Conservation (phyloP, 371 early-diverging fungal species). For the Rhizopus arrhizus region DNA sequence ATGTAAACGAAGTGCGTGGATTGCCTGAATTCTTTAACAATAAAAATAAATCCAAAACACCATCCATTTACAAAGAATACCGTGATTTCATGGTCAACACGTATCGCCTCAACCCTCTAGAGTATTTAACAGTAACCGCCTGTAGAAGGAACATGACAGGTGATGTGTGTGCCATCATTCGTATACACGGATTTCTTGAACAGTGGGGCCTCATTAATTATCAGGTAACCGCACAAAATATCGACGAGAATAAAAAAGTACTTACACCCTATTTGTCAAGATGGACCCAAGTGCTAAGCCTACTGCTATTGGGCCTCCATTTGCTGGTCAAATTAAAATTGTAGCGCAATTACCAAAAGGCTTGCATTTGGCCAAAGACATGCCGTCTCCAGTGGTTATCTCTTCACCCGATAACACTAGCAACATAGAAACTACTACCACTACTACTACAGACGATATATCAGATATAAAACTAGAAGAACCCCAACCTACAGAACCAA, state of each 20-base stretch:
- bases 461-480: too few species aligned
- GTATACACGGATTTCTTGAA: constrained; percentile 97
- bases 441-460: not conserved
- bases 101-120: constrained; percentile 90
- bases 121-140: constrained; percentile 96
- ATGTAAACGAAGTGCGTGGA: constrained; percentile 87
- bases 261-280: constrained; percentile 36
- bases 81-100: constrained; percentile 97
- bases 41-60: constrained; percentile 89
- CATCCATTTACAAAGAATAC: constrained; percentile 91
- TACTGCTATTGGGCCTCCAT: constrained; percentile 83
- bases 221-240: constrained; percentile 67
- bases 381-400: too few species aligned
- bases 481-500: too few species aligned
- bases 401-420: too few species aligned
- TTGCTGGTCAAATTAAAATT: constrained; percentile 85
- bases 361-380: not conserved
- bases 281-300: constrained; percentile 92
- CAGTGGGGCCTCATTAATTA: constrained; percentile 99
- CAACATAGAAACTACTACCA: not conserved
- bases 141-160: constrained; percentile 93
- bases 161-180: constrained; percentile 95
- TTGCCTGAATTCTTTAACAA: constrained; percentile 96
- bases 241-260: constrained; percentile 8
- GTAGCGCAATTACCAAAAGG: constrained; percentile 28